Evolutionary conservation across 495 filamentous ascomycete genomes (phyloP).

Genomic region (Penicillium angulare): DNA sequence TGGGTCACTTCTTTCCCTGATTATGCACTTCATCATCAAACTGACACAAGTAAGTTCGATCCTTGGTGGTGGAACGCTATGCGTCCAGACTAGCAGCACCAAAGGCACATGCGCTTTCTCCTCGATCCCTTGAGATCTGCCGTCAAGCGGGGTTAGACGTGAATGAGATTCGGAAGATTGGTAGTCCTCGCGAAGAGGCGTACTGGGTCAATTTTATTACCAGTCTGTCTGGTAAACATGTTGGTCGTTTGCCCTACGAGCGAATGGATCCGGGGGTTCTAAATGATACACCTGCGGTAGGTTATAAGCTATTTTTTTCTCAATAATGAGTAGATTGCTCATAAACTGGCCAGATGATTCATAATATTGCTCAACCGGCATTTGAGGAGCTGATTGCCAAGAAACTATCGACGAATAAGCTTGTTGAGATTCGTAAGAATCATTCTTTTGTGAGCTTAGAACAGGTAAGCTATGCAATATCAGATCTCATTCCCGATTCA

Average conservation of each 20-base stretch:
- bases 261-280: constrained; percentile 28
- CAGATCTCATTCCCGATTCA: not conserved
- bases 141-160: constrained; percentile 28
- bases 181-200: constrained; percentile 21
- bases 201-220: constrained; percentile 32
- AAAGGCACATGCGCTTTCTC: constrained; percentile 30
- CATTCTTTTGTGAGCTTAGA: constrained; percentile 17
- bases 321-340: not conserved
- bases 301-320: not conserved
- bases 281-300: constrained; percentile 26
- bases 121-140: constrained; percentile 28
- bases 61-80: constrained; percentile 27
- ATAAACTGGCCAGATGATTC: constrained; percentile 26
- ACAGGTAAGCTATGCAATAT: constrained; percentile 11
- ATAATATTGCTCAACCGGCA: constrained; percentile 32
- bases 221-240: constrained; percentile 21
- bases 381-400: constrained; percentile 19
- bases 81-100: constrained; percentile 23
- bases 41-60: constrained; percentile 12
- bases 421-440: constrained; percentile 22
- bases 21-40: not conserved
- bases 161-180: constrained; percentile 23
- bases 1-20: not conserved
- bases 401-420: not conserved
- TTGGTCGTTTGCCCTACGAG: constrained; percentile 31